Percentiles rank a stretch among this genome's conserved stretches.
phyloP scores from a whole-genome alignment of 2,329 filamentous ascomycete genomes.

The Alternaria angustiovoidea region DNA sequence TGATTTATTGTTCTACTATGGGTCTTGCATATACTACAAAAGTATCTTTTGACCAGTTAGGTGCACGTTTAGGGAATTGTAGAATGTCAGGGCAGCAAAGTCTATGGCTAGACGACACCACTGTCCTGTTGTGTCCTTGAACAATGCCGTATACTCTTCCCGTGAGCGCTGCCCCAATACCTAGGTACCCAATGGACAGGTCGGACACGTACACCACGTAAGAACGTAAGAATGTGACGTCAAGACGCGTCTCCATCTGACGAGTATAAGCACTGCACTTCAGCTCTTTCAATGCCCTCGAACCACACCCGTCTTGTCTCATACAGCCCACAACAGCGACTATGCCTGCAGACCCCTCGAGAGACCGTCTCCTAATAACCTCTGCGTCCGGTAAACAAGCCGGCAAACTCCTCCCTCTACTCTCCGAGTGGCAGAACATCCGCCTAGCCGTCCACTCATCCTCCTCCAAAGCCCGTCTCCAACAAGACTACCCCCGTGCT shows the following conservation, averaged over 20 bases:
- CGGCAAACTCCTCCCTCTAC: slow-evolving; percentile 44
- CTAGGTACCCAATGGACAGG: too few relatives aligned
- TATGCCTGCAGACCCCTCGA: slow-evolving; percentile 29
- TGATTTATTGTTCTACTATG: too few relatives aligned
- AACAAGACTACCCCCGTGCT: slow-evolving; percentile 40
- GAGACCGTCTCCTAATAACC: slow-evolving; percentile 50
- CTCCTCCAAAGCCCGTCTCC: slow-evolving; percentile 36
- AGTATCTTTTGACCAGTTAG: too few relatives aligned
- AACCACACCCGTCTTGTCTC: neutral
- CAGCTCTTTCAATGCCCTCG: too few relatives aligned
- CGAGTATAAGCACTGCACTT: neutral
- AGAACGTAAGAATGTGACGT: neutral
- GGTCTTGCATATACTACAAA: too few relatives aligned
- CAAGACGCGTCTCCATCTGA: neutral
- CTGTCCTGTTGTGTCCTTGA: too few relatives aligned
- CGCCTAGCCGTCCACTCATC: slow-evolving; percentile 46
- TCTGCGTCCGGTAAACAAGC: slow-evolving; percentile 52
- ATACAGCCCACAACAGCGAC: neutral
- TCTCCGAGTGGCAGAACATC: slow-evolving; percentile 43
- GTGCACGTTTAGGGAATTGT: too few relatives aligned
- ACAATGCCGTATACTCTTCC: too few relatives aligned
- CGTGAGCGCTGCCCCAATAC: too few relatives aligned
- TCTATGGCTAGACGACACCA: too few relatives aligned
- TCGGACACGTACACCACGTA: neutral
- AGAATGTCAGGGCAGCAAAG: too few relatives aligned